A percentile compares a stretch with the other conserved stretches of the same genome.
Conservation (phyloP, 805 yeast genomes). For the Blastobotrys attinorum region DNA sequence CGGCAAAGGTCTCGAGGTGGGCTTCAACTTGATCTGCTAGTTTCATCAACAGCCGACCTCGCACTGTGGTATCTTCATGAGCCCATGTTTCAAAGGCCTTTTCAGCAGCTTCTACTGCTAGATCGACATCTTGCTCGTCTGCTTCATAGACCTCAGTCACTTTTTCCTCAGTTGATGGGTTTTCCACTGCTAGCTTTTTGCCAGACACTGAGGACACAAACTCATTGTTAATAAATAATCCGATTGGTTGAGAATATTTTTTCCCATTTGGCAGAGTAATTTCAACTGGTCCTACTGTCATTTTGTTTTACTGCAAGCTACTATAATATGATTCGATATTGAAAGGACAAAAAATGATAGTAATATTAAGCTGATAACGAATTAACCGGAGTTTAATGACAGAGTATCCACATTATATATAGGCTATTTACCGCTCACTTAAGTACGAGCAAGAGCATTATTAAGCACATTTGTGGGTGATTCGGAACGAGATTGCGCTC, state of each 20-base stretch:
- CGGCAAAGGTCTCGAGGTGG: constrained; percentile 63
- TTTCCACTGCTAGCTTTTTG: constrained; percentile 44
- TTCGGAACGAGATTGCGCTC: too few relatives aligned
- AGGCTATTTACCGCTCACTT: not conserved
- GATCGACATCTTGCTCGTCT: constrained; percentile 62
- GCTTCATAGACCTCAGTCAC: constrained; percentile 65
- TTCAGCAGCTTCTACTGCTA: constrained; percentile 76
- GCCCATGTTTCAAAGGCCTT: constrained; percentile 71
- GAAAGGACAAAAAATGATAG: not conserved
- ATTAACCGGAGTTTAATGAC: not conserved
- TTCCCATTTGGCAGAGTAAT: constrained; percentile 49
- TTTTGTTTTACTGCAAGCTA: not conserved
- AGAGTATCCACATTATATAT: not conserved
- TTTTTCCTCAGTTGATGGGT: constrained; percentile 40
- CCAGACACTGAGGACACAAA: constrained; percentile 52
- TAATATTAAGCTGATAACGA: too few relatives aligned
- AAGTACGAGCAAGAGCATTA: not conserved
- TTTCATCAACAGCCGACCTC: constrained; percentile 56
- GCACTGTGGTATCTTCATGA: constrained; percentile 47
- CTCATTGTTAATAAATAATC: constrained; percentile 82
- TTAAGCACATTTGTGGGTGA: too few relatives aligned
- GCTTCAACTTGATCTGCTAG: constrained; percentile 74
- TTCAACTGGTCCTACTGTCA: constrained; percentile 25
- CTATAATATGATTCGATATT: too few relatives aligned
- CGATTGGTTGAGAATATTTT: constrained; percentile 68